These are phyloP conservation scores for Draba incana DNA, from an alignment of 345 rosid genomes.

Conservation along the genomic window DNA sequence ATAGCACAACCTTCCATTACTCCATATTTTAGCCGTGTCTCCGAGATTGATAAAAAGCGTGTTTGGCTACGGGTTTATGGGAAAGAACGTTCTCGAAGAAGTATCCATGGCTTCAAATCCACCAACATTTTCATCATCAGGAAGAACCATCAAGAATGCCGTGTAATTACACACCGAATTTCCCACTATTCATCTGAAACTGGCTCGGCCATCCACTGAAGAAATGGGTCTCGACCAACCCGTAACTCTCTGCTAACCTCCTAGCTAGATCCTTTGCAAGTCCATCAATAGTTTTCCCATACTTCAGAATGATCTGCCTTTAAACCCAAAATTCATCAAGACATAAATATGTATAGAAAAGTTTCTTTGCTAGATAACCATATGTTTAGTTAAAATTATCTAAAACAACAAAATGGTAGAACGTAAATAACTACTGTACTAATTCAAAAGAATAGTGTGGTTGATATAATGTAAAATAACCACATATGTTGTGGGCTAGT, in stretches of 20 bases:
- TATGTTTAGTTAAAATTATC: too few relatives aligned
- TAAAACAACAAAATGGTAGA: too few relatives aligned
- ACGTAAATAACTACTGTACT: too few relatives aligned
- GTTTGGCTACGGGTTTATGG: constrained; percentile 65
- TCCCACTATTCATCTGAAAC: constrained; percentile 83
- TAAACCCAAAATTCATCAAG: constrained; percentile 1
- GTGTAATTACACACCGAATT: constrained; percentile 75
- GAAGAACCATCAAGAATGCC: constrained; percentile 71
- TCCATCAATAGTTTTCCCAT: constrained; percentile 60
- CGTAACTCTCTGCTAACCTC: constrained; percentile 62
- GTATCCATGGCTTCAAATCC: constrained; percentile 74
- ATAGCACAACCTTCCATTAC: constrained; percentile 68
- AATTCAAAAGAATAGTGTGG: too few relatives aligned
- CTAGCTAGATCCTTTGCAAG: constrained; percentile 56
- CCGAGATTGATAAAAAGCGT: constrained; percentile 81
- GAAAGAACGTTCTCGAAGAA: constrained; percentile 48
- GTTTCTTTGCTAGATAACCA: too few relatives aligned
- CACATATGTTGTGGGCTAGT: too few relatives aligned
- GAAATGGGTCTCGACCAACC: constrained; percentile 38
- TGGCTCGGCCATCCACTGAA: constrained; percentile 79
- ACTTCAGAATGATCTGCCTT: constrained; percentile 61
- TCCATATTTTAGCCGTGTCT: constrained; percentile 70
- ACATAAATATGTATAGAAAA: too few relatives aligned
- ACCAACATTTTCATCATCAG: constrained; percentile 74
- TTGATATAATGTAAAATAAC: too few relatives aligned